Conservation (phyloP, 2,329 filamentous ascomycete species). For the Pyrenophora graminea region DNA sequence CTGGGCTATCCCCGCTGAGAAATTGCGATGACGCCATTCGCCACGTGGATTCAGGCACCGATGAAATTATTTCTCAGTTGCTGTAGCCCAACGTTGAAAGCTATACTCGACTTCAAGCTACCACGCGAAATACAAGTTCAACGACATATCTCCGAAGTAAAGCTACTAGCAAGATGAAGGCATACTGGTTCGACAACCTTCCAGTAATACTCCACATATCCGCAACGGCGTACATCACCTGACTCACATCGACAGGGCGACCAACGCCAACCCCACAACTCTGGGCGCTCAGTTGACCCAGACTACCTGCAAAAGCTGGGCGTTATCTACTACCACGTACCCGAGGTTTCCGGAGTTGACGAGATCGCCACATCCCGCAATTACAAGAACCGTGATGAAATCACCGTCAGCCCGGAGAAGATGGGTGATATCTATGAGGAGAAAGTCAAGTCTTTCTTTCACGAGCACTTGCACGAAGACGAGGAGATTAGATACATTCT, state of each 20-base stretch:
- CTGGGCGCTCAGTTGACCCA: constrained; percentile 68
- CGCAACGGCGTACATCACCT: constrained; percentile 9
- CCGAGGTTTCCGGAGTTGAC: constrained; percentile 69
- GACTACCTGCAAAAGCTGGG: constrained; percentile 74
- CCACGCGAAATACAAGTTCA: background rate
- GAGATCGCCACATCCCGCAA: constrained; percentile 71
- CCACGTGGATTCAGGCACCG: constrained; percentile 27
- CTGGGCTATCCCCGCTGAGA: constrained; percentile 21
- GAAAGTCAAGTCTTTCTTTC: constrained; percentile 92
- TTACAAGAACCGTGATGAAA: constrained; percentile 95
- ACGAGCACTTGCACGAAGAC: constrained; percentile 96
- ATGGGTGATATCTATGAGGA: constrained; percentile 89
- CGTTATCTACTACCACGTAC: constrained; percentile 75
- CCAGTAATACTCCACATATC: constrained; percentile 50
- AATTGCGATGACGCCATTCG: constrained; percentile 36
- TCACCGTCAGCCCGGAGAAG: constrained; percentile 81
- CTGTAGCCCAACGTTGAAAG: constrained; percentile 7
- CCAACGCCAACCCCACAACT: constrained; percentile 89
- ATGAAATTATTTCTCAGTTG: constrained; percentile 9
- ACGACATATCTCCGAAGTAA: background rate
- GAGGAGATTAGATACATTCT: constrained; percentile 97
- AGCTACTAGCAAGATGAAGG: constrained; percentile 59
- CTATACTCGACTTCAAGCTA: background rate
- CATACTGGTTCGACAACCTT: constrained; percentile 72
- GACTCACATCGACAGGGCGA: constrained; percentile 68